These are phyloP conservation scores for Suillus brevipes DNA, from an alignment of 768 basidiomycete species.

Conservation along the genomic window DNA sequence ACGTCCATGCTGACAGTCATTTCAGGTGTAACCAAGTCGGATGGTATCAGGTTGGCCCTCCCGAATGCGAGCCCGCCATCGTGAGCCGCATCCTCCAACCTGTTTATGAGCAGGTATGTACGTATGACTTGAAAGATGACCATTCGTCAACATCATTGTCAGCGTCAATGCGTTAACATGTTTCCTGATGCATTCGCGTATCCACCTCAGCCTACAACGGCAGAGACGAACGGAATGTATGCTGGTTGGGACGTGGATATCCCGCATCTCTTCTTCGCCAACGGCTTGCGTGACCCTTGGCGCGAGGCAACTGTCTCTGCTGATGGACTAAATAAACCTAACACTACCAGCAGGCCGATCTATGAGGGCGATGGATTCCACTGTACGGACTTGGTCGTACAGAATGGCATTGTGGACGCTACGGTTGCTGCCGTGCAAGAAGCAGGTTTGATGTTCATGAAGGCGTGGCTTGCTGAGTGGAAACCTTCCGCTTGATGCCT, in stretches of 20 bases:
- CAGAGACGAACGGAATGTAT: constrained; percentile 49
- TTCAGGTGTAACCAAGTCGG: constrained; percentile 71
- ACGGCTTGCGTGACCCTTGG: constrained; percentile 77
- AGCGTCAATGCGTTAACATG: constrained; percentile 73
- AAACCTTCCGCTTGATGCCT: not conserved
- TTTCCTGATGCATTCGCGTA: constrained; percentile 59
- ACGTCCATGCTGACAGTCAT: constrained; percentile 8
- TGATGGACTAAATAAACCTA: constrained; percentile 43
- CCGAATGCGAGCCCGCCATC: constrained; percentile 34
- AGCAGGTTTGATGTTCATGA: constrained; percentile 52
- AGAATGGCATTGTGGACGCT: constrained; percentile 45
- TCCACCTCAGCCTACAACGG: constrained; percentile 44
- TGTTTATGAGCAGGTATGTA: constrained; percentile 28
- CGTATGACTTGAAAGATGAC: not conserved
- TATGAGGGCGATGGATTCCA: constrained; percentile 65
- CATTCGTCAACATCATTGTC: not conserved
- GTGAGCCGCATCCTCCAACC: constrained; percentile 36
- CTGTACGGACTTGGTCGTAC: constrained; percentile 54
- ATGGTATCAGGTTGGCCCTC: constrained; percentile 43
- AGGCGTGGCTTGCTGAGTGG: constrained; percentile 57
- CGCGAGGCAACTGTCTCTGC: constrained; percentile 68
- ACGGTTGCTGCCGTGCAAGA: constrained; percentile 56
- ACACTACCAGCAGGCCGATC: constrained; percentile 57
- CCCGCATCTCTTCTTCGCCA: constrained; percentile 66
- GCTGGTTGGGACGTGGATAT: constrained; percentile 62